Conservation (phyloP, 257 asterid genomes). For the Prunella vulgaris region DNA sequence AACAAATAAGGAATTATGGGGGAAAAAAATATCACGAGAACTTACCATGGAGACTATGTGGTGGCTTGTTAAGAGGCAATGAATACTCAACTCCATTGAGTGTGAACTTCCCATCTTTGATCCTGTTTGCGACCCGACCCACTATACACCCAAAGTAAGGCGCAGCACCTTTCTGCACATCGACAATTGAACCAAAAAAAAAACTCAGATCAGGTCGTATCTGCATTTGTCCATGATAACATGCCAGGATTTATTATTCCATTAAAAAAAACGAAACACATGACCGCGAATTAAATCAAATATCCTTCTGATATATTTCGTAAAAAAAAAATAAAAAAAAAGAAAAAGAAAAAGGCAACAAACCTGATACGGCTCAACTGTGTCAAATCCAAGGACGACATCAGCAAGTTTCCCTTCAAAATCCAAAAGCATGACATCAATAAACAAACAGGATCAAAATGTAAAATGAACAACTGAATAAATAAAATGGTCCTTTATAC, state of each 20-base stretch:
- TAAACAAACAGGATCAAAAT: not conserved
- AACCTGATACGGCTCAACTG: conserved; percentile 86
- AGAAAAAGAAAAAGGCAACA: too few relatives aligned
- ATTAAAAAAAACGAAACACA: not conserved
- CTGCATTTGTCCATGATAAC: not conserved
- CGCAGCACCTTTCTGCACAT: conserved; percentile 76
- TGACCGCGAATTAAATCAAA: not conserved
- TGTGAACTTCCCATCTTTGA: conserved; percentile 78
- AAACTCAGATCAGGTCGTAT: not conserved
- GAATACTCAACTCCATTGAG: conserved; percentile 63
- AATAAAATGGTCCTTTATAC: not conserved
- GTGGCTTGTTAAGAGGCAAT: conserved; percentile 87
- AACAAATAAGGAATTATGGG: conserved; percentile 1
- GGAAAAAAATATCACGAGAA: not conserved
- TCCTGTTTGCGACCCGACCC: conserved; percentile 97
- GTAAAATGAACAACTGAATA: not conserved
- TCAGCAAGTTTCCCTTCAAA: conserved; percentile 78
- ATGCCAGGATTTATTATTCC: conserved; percentile 8
- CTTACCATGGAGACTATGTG: conserved; percentile 93
- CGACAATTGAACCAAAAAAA: not conserved
- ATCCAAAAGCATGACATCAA: not conserved
- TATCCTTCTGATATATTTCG: not conserved
- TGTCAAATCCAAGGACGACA: conserved; percentile 96
- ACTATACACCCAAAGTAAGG: conserved; percentile 96
- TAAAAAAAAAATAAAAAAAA: conserved; percentile 12